These are phyloP conservation scores for Hysterangium stoloniferum DNA, from an alignment of 768 basidiomycete species.

Conservation along the genomic window DNA sequence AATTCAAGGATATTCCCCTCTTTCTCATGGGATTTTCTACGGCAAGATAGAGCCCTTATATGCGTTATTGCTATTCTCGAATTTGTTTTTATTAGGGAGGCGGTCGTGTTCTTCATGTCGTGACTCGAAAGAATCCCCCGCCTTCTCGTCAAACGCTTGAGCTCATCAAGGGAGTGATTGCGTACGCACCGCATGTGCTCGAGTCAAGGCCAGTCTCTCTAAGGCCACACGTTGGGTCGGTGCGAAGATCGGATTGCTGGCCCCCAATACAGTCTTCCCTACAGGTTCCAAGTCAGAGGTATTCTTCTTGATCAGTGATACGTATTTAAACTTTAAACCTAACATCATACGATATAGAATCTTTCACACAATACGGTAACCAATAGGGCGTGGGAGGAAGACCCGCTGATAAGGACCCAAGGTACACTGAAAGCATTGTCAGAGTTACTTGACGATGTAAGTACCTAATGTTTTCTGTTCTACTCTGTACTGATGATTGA, in stretches of 20 bases:
- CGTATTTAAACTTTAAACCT: neutral
- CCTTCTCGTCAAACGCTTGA: neutral
- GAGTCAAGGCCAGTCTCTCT: neutral
- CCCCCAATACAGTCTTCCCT: neutral
- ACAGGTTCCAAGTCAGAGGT: neutral
- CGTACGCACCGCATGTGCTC: neutral
- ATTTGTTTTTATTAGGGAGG: neutral
- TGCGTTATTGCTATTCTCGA: neutral
- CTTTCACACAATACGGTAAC: slow-evolving; percentile 40
- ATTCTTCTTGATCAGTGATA: neutral
- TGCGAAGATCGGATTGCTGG: slow-evolving; percentile 30
- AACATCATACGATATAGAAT: slow-evolving; percentile 29
- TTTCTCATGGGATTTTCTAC: slow-evolving; percentile 46
- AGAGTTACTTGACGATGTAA: slow-evolving; percentile 56
- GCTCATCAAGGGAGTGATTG: neutral
- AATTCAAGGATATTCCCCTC: slow-evolving; percentile 41
- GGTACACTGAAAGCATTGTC: slow-evolving; percentile 51
- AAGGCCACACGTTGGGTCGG: slow-evolving; percentile 26
- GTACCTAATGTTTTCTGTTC: slow-evolving; percentile 18
- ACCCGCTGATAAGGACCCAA: slow-evolving; percentile 44
- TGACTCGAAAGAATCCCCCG: neutral
- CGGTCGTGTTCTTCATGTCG: neutral
- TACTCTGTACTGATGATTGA: slow-evolving; percentile 11
- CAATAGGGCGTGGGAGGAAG: slow-evolving; percentile 45
- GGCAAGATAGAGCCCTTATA: neutral